Evolutionary conservation across 169 alveolate species (phyloP), one percentile per base, ranked within the genome.

Genomic region (Plasmodium gaboni): DNA sequence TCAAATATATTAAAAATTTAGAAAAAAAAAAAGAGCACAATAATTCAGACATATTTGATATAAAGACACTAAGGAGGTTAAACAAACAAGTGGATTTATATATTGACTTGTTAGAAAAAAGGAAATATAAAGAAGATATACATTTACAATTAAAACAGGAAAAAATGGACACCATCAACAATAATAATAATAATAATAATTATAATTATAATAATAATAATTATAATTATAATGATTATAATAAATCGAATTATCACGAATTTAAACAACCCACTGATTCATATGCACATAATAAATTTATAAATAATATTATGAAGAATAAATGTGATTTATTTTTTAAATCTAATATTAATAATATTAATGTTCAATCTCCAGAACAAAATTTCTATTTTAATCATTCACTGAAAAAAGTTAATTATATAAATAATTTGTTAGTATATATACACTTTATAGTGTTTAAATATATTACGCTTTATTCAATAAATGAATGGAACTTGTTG

Each of bases 51-150:
- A 48, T 80, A 26, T 80, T 80, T 63, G 90, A 80, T 61, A 42
- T 19, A 13, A 15, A 13, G 2, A 69, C 71, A 7, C 17, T 80
- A 61, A 57, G 38, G 13, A 70, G 72, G 1, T 32, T 80, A 17
- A 80, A 80, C 32, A 67, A 38, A n/a, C 90, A 80, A 50, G 90
- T 80, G 2, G 90, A 80, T 60, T 48, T 68, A 7, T 80, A 80
- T 26, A 80, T 80, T 4, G 85, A 80, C 1, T 80, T 67, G 67
- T 61, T 80, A 0, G 44, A 67, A 24, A 80, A 60, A 48, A 38
- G 90, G 26, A 65, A 86, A 51, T 86, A 86, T 44, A 86, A 64
- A 26, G 57, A 64, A 12, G 87, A 86, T 50, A n/a, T 86, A 7
- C 24, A 9, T 44, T 9, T 44, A 0, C 68, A 60, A 3, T 60